Base-by-base conservation (phyloP, 208 protist species). In the Hexamita inflata region DNA sequence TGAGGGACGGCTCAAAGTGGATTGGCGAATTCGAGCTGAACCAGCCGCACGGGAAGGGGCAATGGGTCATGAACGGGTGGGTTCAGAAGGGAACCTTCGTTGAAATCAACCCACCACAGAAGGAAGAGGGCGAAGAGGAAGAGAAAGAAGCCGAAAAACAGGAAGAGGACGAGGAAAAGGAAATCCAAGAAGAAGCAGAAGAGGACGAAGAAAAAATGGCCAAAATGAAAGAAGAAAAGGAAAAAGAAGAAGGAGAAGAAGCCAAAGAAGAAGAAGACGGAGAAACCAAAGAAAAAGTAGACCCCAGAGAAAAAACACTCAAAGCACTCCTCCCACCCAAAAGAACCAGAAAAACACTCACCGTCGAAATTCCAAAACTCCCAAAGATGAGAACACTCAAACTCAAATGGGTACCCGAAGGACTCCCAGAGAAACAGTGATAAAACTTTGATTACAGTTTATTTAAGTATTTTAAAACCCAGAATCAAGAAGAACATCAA, bases 191-290 rank as follows among this genome's bases (percentile, higher is more conserved):
- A 29, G 49, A 34, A 29, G 7, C 24, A n/a, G 49, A 13, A n/a
- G 64, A 70, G 35, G 34, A 70, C 24, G 7, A 42, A 57, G 64
- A 70, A 32, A 30, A 30, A 13, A n/a, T n/a, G n/a, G n/a, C n/a
- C n/a, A n/a, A n/a, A n/a, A n/a, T n/a, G n/a, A n/a, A n/a, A n/a
- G 35, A 60, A 13, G 49, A 64, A 13, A 19, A 11, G 15, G 73
- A 76, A 53, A 45, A 76, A 45, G 40, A n/a, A 15, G 49, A 59
- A 15, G 49, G 28, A 32, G 73, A 76, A 65, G 73, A 76, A 38
- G 73, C 15, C 1, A n/a, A n/a, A n/a, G 73, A 76, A 26, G 53
- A 61, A 59, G 73, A 76, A 38, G 73, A 45, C 19, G 49, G 13
- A 28, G 73, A 64, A 34, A 57, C 2, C 1, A 38, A 73, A 13